These are phyloP conservation scores for Blastobotrys capitulatus DNA, from an alignment of 1,139 yeast species.

Conservation along the genomic window DNA sequence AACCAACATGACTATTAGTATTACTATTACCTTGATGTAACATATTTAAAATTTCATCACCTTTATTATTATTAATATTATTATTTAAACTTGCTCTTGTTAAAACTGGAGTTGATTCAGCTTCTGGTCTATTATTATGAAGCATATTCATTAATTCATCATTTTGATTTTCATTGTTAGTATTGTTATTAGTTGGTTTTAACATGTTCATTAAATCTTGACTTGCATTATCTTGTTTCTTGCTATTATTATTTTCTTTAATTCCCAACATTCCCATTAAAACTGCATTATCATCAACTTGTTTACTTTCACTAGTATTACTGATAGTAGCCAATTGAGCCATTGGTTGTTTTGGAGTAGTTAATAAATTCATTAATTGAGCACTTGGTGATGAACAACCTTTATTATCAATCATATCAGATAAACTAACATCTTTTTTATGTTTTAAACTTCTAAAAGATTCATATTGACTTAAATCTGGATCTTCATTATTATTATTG, in stretches of 20 bases:
- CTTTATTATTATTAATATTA: not conserved
- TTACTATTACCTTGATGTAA: not conserved
- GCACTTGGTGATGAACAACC: not conserved
- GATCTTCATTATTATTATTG: not conserved
- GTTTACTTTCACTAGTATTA: not conserved
- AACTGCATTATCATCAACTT: slow-evolving; percentile 2
- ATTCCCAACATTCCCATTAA: slow-evolving; percentile 17
- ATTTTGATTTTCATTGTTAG: not conserved
- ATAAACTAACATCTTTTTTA: slow-evolving; percentile 1
- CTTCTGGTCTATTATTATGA: not conserved
- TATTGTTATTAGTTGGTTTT: not conserved
- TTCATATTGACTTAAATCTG: slow-evolving; percentile 2
- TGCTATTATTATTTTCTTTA: not conserved
- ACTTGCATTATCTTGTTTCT: not conserved
- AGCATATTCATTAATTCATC: not conserved
- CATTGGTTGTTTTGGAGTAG: not conserved
- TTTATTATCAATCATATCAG: slow-evolving; percentile 4
- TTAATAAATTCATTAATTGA: slow-evolving; percentile 8
- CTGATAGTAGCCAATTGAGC: not conserved
- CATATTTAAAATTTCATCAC: slow-evolving; percentile 3
- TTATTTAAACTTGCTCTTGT: not conserved
- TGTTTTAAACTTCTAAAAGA: not conserved
- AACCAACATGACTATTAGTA: too few species aligned
- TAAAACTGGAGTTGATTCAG: not conserved
- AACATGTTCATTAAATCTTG: slow-evolving; percentile 8